Evolutionary conservation across 1,284 basidiomycete species (phyloP).

Genomic region (Naganishia albida): DNA sequence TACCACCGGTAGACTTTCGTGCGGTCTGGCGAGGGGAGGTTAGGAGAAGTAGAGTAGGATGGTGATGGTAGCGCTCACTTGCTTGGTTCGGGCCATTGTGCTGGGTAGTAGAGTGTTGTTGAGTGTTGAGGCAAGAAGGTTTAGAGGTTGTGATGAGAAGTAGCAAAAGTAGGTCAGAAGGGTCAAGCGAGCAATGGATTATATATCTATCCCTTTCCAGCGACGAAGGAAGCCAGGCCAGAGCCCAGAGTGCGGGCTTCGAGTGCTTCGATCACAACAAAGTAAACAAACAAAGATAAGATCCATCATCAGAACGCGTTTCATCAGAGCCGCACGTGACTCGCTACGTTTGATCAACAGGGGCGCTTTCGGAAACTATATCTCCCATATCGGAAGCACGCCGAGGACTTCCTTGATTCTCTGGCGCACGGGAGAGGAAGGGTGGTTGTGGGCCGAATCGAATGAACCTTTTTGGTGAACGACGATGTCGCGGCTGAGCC

Average conservation of each 20-base stretch:
- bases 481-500: too few species aligned
- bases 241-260: not conserved
- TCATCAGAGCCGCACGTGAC: slow-evolving; percentile 25
- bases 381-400: too few species aligned
- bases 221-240: not conserved
- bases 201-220: slow-evolving; percentile 19
- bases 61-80: slow-evolving; percentile 19
- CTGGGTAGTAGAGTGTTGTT: slow-evolving; percentile 16
- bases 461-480: too few species aligned
- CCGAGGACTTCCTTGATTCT: too few species aligned
- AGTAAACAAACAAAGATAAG: slow-evolving; percentile 15
- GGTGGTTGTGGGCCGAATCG: too few species aligned
- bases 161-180: not conserved
- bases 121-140: slow-evolving; percentile 19
- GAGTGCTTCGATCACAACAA: slow-evolving; percentile 18
- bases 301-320: not conserved
- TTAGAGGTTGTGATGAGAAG: slow-evolving; percentile 15
- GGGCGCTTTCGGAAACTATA: not conserved
- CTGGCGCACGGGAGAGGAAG: too few species aligned
- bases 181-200: not conserved
- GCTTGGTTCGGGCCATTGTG: slow-evolving; percentile 53
- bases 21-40: slow-evolving; percentile 63
- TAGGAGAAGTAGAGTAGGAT: slow-evolving; percentile 18
- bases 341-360: slow-evolving; percentile 3
- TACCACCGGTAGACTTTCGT: slow-evolving; percentile 79